Evolutionary conservation across 73 alveolate species (phyloP).

Genomic region (Tetrahymena borealis): DNA sequence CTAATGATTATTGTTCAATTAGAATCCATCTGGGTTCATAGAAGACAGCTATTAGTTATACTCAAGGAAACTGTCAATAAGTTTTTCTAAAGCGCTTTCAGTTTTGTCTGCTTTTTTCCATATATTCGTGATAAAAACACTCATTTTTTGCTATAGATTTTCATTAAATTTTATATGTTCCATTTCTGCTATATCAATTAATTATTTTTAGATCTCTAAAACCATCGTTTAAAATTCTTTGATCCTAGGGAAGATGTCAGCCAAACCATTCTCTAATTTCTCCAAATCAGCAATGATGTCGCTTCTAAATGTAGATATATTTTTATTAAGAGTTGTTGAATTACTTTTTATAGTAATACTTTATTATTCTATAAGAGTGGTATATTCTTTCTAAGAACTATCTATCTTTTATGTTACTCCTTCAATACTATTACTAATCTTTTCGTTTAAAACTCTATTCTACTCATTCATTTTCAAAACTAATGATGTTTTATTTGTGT

Average conservation of each 20-base stretch:
- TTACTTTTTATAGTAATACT: not conserved
- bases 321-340: not conserved
- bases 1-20: not conserved
- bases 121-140: not conserved
- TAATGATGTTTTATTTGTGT: not conserved
- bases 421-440: not conserved
- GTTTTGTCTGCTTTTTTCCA: not conserved
- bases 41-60: not conserved
- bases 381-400: not conserved
- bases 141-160: not conserved
- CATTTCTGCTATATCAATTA: not conserved
- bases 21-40: not conserved
- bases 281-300: not conserved
- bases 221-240: not conserved
- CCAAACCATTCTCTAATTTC: not conserved
- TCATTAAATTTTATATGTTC: not conserved
- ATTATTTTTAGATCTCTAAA: not conserved
- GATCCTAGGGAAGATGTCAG: not conserved
- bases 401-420: not conserved
- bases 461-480: not conserved
- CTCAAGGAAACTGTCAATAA: not conserved
- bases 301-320: not conserved
- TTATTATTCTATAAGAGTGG: not conserved
- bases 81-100: not conserved
- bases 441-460: not conserved